phyloP scores from a whole-genome alignment of 2,329 filamentous ascomycete species.

The Neofusicoccum cordaticola region DNA sequence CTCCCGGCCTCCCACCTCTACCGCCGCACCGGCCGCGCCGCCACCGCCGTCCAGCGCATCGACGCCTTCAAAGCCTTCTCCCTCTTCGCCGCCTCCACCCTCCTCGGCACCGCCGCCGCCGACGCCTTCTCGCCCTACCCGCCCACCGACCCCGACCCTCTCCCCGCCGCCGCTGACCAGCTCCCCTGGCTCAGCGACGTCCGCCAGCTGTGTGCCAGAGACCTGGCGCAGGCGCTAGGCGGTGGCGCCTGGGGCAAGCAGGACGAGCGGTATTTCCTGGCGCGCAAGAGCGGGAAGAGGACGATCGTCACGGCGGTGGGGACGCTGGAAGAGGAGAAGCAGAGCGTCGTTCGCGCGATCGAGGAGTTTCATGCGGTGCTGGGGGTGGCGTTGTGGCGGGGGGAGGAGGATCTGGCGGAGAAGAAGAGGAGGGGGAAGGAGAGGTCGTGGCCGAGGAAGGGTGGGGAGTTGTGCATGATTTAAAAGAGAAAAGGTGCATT shows the following conservation, averaged over 20 bases:
- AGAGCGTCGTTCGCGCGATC: constrained; percentile 23
- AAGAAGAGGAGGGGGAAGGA: background rate
- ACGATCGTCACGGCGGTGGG: constrained; percentile 20
- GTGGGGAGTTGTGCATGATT: background rate
- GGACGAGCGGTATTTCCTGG: constrained; percentile 43
- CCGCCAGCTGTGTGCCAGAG: constrained; percentile 34
- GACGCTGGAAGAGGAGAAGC: constrained; percentile 28
- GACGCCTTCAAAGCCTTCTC: constrained; percentile 41
- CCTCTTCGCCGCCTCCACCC: constrained; percentile 29
- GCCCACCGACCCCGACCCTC: constrained; percentile 19
- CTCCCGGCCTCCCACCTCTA: constrained; percentile 49
- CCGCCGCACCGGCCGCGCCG: constrained; percentile 29
- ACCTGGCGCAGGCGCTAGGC: constrained; percentile 43
- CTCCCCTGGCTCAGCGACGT: constrained; percentile 11
- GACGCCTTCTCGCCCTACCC: constrained; percentile 19
- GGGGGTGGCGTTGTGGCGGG: constrained; percentile 15
- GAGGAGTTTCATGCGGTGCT: constrained; percentile 23
- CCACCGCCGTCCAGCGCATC: constrained; percentile 28
- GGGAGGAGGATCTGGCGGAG: constrained; percentile 4
- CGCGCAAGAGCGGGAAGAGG: constrained; percentile 34
- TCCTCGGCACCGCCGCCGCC: constrained; percentile 24
- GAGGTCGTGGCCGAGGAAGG: background rate
- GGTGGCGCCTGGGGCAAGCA: constrained; percentile 45
- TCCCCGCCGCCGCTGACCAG: background rate
- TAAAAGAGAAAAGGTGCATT: background rate